Evolutionary conservation across 1,284 basidiomycete species (phyloP), one percentile per base, ranked within the genome.

Genomic region (Marasmius oreades): DNA sequence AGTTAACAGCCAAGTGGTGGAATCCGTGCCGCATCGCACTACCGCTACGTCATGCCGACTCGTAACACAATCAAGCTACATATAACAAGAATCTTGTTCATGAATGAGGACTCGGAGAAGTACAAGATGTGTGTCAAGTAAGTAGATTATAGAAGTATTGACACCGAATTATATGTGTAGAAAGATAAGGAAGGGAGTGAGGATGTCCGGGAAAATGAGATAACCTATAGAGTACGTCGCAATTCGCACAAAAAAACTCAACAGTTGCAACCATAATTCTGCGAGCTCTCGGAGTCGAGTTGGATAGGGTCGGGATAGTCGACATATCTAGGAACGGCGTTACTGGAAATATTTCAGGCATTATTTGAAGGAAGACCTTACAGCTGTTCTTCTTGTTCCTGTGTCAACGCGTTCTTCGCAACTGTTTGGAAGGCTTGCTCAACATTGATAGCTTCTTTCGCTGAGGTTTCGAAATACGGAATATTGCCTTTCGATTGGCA

Each of bases 391-490:
- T 98, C 96, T 53, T 91, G 89, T 73, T 98, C 97, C 76, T 98
- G 96, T 70, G 94, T 93, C 62, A 99, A 77, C 3, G 97, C 97
- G 69, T 98, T 98, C 87, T 96, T 95, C 16, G 96, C 96, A 61
- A 98, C 96, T 2, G 96, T 98, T 74, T 98, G 95, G 88, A 99
- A 99, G 4, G 97, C 97, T 74, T 98, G 95, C 72, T 99, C 97
- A 57, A 99, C 96, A 67, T 99, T 99, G 81, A 99, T 98, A 18
- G 97, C 96, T 73, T 99, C 97, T 78, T 99, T 99, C 44, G 97
- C 97, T 10, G 96, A 98, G 1, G 97, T 99, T 78, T 99, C 97
- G 73, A 99, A 99, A 76, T 99, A 99, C 14, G 97, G 97, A 64
- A 99, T 98, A 75, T 98, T 98, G 67, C 97, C 97, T 78, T 99